Evolutionary conservation across 495 filamentous ascomycete species (phyloP).

Genomic region (Evernia prunastri): DNA sequence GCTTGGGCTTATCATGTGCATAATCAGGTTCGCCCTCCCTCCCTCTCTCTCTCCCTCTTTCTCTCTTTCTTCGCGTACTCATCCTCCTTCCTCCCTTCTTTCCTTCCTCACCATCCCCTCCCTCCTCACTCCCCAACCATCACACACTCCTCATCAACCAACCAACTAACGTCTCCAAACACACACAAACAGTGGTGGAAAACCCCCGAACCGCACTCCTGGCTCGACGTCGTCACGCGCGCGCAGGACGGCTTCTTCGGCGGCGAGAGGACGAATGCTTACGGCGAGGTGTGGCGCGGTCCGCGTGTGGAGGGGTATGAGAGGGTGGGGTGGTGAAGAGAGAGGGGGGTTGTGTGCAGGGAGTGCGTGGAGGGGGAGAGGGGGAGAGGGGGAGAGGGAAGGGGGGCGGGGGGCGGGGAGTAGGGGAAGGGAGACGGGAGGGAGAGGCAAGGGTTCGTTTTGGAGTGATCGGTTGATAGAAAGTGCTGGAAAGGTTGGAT

Average conservation of each 20-base stretch:
- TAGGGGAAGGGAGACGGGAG: too few relatives aligned
- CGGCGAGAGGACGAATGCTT: slow-evolving; percentile 41
- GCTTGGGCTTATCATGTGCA: slow-evolving; percentile 55
- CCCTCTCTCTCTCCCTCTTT: slow-evolving; percentile 10
- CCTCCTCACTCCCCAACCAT: neutral
- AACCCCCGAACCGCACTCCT: slow-evolving; percentile 51
- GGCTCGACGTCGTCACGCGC: slow-evolving; percentile 48
- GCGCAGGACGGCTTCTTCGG: slow-evolving; percentile 50
- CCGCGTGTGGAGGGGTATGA: slow-evolving; percentile 25
- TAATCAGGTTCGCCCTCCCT: slow-evolving; percentile 53
- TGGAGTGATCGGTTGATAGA: too few relatives aligned
- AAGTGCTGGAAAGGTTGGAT: too few relatives aligned
- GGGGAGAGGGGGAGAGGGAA: neutral
- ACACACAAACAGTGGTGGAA: slow-evolving; percentile 47
- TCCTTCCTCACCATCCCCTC: neutral
- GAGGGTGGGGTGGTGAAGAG: slow-evolving; percentile 1
- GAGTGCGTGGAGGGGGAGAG: neutral
- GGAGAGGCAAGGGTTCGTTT: too few relatives aligned
- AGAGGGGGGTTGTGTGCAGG: too few relatives aligned
- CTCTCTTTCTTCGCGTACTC: neutral
- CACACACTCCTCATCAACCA: neutral
- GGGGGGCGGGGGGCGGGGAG: too few relatives aligned
- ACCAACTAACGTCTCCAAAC: too few relatives aligned
- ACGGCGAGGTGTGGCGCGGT: slow-evolving; percentile 49
- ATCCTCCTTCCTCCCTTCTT: neutral